Base-by-base conservation (phyloP, 1,284 basidiomycete species). In the Tranzscheliella williamsii region DNA sequence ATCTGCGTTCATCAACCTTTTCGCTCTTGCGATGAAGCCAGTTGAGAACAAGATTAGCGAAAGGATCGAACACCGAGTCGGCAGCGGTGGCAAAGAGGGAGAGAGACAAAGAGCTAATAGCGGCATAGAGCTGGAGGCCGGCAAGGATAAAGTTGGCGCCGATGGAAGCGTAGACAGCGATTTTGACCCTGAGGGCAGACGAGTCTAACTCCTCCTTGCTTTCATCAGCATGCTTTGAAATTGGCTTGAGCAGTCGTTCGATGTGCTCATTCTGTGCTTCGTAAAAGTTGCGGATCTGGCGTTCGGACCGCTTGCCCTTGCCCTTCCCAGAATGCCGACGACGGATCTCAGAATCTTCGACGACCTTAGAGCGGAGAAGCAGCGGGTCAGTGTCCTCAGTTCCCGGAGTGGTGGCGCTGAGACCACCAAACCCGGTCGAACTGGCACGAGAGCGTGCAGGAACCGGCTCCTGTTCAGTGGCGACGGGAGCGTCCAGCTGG, bases 1-100 rank as follows among this genome's bases (percentile, higher is more conserved):
- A 95, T 70, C 89, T 90, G 76, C 87, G 88, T 39, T 66, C 70
- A 72, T 95, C 91, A 48, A 93, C 83, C 17, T 73, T 82, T 9
- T 76, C 79, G 1, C 90, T 86, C 69, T 90, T 88, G 56, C 83
- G 82, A 78, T 98, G 88, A 1, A 94, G 82, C 80, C 85, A 85
- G 78, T 87, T 88, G 3, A 97, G 83, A 11, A 95, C 81, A 29
- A 94, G 78, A 70, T 95, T 97, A 58, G 91, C 92, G 42, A 89
- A 74, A 35, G 91, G 85, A 73, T 97, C 93, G 73, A 95, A 94
- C 17, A 90, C 85, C 13, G 90, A 86, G 77, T 95, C 91, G 67
- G 93, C 87, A 18, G 85, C 88, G 2, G 90, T 93, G 18, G 92
- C 91, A 50, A 97, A 85, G 39, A 97, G 83, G 9, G 91, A 91